phyloP scores from a whole-genome alignment of 2,329 filamentous ascomycete species.

The Penicillium sp. region DNA sequence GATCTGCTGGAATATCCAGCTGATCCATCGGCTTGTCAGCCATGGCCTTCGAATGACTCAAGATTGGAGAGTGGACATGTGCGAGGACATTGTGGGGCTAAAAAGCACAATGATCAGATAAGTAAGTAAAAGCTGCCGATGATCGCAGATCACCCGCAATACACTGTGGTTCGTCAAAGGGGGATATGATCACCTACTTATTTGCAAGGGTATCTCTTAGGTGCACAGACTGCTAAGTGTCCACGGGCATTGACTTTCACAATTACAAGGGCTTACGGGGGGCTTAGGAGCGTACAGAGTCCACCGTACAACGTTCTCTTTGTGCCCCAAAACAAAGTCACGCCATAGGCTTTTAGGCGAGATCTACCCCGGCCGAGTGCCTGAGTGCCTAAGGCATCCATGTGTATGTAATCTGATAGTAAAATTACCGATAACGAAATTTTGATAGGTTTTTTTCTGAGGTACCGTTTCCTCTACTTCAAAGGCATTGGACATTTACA shows the following conservation, averaged over 20 bases:
- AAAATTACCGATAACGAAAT: conserved; percentile 16
- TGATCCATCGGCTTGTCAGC: background rate
- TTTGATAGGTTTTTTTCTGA: conserved; percentile 3
- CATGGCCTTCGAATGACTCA: background rate
- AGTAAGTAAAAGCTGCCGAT: conserved; percentile 8
- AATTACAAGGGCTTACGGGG: background rate
- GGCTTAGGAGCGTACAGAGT: background rate
- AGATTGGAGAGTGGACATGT: background rate
- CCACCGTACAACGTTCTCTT: background rate
- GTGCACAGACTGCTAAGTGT: background rate
- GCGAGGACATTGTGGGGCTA: conserved; percentile 6
- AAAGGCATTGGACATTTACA: background rate
- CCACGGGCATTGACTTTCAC: background rate
- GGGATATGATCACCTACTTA: background rate
- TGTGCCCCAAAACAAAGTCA: background rate
- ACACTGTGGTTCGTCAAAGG: background rate
- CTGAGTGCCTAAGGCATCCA: background rate
- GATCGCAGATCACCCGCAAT: conserved; percentile 10
- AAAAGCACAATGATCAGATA: background rate
- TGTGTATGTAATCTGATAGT: conserved; percentile 6
- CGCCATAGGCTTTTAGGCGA: background rate
- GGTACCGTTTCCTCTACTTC: background rate
- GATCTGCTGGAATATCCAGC: background rate
- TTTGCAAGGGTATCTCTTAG: background rate
- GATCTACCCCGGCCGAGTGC: background rate